Evolutionary conservation across 2,329 filamentous ascomycete species (phyloP).

Genomic region (Botrytis squamosa): DNA sequence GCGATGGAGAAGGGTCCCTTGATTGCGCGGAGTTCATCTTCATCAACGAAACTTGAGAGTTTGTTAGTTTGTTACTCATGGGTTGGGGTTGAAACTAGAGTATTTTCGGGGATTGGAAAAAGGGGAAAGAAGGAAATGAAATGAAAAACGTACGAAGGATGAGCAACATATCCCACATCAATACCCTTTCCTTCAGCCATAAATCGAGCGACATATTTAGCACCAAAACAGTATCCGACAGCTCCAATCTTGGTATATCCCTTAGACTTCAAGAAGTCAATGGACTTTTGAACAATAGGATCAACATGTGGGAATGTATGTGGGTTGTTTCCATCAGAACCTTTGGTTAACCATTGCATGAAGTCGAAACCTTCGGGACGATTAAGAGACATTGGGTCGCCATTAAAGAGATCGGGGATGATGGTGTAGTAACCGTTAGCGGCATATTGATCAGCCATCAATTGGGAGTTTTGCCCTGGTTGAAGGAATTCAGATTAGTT

Average conservation of each 20-base stretch:
- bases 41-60: slow-evolving; percentile 55
- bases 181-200: slow-evolving; percentile 56
- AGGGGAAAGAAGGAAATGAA: background rate
- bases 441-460: slow-evolving; percentile 74
- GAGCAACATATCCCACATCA: slow-evolving; percentile 70
- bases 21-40: slow-evolving; percentile 64
- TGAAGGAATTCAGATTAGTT: slow-evolving; percentile 29
- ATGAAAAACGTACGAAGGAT: slow-evolving; percentile 55
- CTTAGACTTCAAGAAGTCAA: slow-evolving; percentile 58
- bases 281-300: slow-evolving; percentile 47
- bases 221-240: slow-evolving; percentile 73
- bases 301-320: slow-evolving; percentile 37
- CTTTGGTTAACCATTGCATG: slow-evolving; percentile 47
- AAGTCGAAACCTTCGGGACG: slow-evolving; percentile 46
- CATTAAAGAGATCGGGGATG: slow-evolving; percentile 70
- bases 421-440: slow-evolving; percentile 56
- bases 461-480: slow-evolving; percentile 53
- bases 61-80: background rate
- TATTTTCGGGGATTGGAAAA: background rate
- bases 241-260: slow-evolving; percentile 60
- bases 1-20: slow-evolving; percentile 65
- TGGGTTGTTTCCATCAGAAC: slow-evolving; percentile 37
- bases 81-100: background rate
- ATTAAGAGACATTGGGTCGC: slow-evolving; percentile 59
- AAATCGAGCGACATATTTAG: slow-evolving; percentile 71